Base-by-base conservation (phyloP, 805 yeast species). In the Metschnikowia orientalis region DNA sequence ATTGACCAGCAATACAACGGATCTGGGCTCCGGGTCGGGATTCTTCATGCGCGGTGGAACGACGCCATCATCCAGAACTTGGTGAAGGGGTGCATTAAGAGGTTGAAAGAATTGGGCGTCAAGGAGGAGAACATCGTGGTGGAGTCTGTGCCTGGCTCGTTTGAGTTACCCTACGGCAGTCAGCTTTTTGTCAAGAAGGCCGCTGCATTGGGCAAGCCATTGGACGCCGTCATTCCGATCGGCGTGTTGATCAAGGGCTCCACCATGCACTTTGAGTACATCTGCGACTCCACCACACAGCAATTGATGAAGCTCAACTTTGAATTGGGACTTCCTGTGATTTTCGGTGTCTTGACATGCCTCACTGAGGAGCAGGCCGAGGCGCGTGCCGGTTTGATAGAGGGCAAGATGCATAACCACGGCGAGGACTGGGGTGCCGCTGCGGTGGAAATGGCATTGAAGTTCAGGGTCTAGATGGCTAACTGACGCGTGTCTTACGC, bases 361-460 rank as follows among this genome's bases (percentile, higher is more conserved):
- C 61, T 89, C 48, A 89, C 95, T 18, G 95, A 88, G 47, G 89
- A 83, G 51, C 98, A 92, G 66, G 98, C 97, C 9, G 74, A 81
- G 47, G 79, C 79, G 13, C 80, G 98, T 62, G 95, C 97, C 8
- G 98, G 97, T 16, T 65, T 90, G 41, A 58, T 69, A 23, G 61
- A 61, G 18, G 87, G 82, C 37, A 78, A 78, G 47, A 75, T 79
- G 79, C 97, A 92, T 61, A 90, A 90, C 67, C 98, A 92, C 54
- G 98, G 98, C 44, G 86, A 75, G 53, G 98, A 92, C 59, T 90
- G 98, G 98, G 98, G 95, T 47, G 89, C 94, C 21, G 96, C 97
- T 34, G 98, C 98, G 10, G 95, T 92, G 17, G 98, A 90, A 67
- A 90, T 92, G 97, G 48, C 63, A 8, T 38, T 57, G 24, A 66